These are phyloP conservation scores for Pythium insidiosum DNA, from an alignment of 352 stramenopile species.

Conservation along the genomic window DNA sequence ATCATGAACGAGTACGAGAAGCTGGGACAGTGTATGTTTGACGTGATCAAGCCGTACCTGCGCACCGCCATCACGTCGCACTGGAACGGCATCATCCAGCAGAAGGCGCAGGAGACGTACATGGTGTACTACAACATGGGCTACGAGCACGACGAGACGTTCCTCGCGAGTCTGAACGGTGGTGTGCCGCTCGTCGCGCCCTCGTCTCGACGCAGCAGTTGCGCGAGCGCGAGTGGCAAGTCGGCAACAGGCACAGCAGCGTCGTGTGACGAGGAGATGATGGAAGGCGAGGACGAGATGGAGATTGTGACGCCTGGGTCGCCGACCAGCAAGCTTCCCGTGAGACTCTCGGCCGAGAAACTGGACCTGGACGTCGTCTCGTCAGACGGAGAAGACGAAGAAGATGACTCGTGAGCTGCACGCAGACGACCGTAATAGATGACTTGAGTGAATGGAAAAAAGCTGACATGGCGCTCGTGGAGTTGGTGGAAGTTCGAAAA, in stretches of 20 bases:
- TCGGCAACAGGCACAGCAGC: too few species aligned
- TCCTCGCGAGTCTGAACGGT: slow-evolving; percentile 16
- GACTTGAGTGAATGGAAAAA: too few species aligned
- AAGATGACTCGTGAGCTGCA: slow-evolving; percentile 5
- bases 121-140: slow-evolving; percentile 88
- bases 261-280: not conserved
- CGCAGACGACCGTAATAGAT: not conserved
- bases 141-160: slow-evolving; percentile 66
- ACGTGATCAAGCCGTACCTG: slow-evolving; percentile 72
- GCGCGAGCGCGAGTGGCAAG: too few species aligned
- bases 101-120: slow-evolving; percentile 81
- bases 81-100: slow-evolving; percentile 82
- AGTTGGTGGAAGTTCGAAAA: too few species aligned
- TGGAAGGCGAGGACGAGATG: slow-evolving; percentile 15
- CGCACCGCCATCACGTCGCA: slow-evolving; percentile 39
- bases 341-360: slow-evolving; percentile 13
- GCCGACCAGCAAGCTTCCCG: slow-evolving; percentile 10
- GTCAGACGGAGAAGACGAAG: slow-evolving; percentile 9
- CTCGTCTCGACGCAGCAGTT: too few species aligned
- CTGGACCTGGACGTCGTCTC: slow-evolving; percentile 11
- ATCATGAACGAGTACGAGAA: slow-evolving; percentile 90
- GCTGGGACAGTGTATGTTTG: slow-evolving; percentile 75
- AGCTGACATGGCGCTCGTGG: too few species aligned
- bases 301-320: slow-evolving; percentile 10
- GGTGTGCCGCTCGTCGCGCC: too few species aligned